Evolutionary conservation across 2,329 filamentous ascomycete species (phyloP).

Genomic region (Verticillium alfalfae): DNA sequence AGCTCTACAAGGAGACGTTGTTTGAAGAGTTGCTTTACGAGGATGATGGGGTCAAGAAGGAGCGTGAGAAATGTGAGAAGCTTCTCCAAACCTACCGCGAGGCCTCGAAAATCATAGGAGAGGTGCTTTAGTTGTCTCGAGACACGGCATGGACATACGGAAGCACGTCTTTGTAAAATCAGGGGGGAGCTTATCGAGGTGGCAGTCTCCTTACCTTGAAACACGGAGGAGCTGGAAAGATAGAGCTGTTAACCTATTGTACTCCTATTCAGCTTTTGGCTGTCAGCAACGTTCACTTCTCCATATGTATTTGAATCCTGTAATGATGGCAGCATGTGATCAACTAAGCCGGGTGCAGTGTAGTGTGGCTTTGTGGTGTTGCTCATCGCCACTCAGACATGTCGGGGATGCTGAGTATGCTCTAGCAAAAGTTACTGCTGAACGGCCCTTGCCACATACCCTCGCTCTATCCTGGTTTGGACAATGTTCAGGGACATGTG

Average conservation of each 20-base stretch:
- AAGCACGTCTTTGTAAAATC: background rate
- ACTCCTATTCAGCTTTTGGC: background rate
- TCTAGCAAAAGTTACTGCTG: no score
- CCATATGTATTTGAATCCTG: background rate
- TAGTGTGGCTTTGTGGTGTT: no score
- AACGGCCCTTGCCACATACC: no score
- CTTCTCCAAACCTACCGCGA: conserved; percentile 93
- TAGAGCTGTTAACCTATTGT: conserved; percentile 47
- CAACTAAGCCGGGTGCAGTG: background rate
- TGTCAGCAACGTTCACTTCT: background rate
- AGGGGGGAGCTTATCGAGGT: background rate
- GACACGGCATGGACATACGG: background rate
- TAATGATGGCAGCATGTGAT: background rate
- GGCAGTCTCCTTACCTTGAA: background rate
- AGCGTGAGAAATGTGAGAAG: conserved; percentile 97
- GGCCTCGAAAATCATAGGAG: conserved; percentile 95
- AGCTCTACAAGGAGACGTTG: conserved; percentile 85
- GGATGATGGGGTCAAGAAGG: conserved; percentile 94
- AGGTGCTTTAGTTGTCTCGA: conserved; percentile 63
- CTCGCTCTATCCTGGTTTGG: no score
- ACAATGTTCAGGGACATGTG: no score
- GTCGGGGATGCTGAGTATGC: no score
- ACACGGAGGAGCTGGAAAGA: conserved; percentile 36
- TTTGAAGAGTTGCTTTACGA: conserved; percentile 95
- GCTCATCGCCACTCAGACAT: no score